Evolutionary conservation across 306 rosid species (phyloP).

Genomic region (Mucuna pruriens): DNA sequence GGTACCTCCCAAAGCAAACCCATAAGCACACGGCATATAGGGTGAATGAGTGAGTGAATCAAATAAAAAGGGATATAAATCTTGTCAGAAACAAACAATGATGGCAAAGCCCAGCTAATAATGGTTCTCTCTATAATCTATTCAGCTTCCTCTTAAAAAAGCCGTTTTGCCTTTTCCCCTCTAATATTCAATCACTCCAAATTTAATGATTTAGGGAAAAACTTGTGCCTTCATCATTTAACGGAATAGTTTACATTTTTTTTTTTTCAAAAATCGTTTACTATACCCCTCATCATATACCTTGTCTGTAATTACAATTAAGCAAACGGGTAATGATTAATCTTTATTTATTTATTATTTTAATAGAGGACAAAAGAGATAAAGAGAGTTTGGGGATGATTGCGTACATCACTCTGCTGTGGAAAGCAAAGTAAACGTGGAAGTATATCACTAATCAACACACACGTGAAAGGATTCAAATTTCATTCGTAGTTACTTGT

Average conservation of each 20-base stretch:
- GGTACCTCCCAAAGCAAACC: slow-evolving; percentile 30
- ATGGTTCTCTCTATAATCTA: slow-evolving; percentile 48
- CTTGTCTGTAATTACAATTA: slow-evolving; percentile 78
- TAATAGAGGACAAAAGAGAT: slow-evolving; percentile 26
- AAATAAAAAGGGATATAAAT: slow-evolving; percentile 42
- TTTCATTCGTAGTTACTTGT: slow-evolving; percentile 38
- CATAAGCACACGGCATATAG: slow-evolving; percentile 36
- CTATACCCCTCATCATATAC: slow-evolving; percentile 58
- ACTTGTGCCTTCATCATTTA: slow-evolving; percentile 49
- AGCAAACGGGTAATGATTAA: slow-evolving; percentile 54
- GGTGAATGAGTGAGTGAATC: slow-evolving; percentile 41
- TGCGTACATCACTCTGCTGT: slow-evolving; percentile 9
- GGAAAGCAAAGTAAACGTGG: slow-evolving; percentile 5
- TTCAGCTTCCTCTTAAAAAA: slow-evolving; percentile 41
- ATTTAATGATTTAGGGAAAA: slow-evolving; percentile 28
- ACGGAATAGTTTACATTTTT: slow-evolving; percentile 45
- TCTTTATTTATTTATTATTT: slow-evolving; percentile 39
- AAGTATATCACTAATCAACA: slow-evolving; percentile 47
- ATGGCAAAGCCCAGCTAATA: slow-evolving; percentile 57
- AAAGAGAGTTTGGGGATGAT: slow-evolving; percentile 43
- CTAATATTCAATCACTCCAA: slow-evolving; percentile 39
- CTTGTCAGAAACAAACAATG: slow-evolving; percentile 60
- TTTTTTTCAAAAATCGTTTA: slow-evolving; percentile 59
- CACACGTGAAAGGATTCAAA: slow-evolving; percentile 58
- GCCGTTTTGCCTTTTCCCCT: slow-evolving; percentile 43